These are phyloP conservation scores for Sechiopsis laciniata DNA, from an alignment of 306 rosid species.

Conservation along the genomic window DNA sequence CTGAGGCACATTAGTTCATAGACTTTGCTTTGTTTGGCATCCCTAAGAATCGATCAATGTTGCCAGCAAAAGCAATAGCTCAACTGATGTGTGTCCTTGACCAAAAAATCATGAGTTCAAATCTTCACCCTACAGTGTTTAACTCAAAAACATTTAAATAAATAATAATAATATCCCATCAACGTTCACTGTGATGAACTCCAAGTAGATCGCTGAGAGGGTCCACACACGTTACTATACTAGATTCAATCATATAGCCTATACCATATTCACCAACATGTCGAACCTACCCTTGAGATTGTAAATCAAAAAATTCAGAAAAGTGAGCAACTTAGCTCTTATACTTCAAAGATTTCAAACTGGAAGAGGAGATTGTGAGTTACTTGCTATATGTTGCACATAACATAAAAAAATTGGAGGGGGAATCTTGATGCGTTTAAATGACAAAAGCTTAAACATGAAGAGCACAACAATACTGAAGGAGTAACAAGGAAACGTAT, in stretches of 20 bases:
- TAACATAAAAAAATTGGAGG: neutral
- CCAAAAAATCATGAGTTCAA: too few species aligned
- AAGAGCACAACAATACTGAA: neutral
- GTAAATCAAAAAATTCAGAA: conserved; percentile 7
- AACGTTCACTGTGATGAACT: neutral
- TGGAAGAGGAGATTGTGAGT: neutral
- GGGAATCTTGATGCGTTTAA: neutral
- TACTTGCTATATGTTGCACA: neutral
- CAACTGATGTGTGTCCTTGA: too few species aligned
- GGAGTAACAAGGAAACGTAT: neutral
- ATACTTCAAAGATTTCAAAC: neutral
- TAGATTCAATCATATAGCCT: neutral
- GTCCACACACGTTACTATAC: neutral
- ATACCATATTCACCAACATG: neutral
- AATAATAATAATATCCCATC: neutral
- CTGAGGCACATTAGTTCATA: neutral
- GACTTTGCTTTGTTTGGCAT: neutral
- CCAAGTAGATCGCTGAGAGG: neutral
- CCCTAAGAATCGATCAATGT: neutral
- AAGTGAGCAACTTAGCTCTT: neutral
- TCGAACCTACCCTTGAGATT: neutral
- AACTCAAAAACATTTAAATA: too few species aligned
- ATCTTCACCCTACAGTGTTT: too few species aligned
- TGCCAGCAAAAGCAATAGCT: too few species aligned
- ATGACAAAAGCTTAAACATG: neutral